Conservation (phyloP, 164 flowering plant genomes). For the Vitis cinerea region DNA sequence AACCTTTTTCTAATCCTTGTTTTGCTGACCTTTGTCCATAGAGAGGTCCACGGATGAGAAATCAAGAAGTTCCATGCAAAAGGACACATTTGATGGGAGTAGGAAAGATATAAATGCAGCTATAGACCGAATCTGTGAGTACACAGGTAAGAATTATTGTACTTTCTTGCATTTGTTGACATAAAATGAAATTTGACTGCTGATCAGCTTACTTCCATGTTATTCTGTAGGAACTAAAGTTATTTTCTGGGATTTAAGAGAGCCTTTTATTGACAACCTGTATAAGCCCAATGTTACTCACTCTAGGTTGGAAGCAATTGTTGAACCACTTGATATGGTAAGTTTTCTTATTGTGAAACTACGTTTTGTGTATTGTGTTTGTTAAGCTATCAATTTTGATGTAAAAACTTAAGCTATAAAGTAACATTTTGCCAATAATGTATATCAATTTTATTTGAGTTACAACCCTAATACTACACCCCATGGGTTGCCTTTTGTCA, state of each 20-base stretch:
- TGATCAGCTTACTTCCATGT: slow-evolving; percentile 8
- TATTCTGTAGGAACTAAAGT: slow-evolving; percentile 80
- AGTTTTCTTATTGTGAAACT: slow-evolving; percentile 14
- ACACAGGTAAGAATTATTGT: slow-evolving; percentile 55
- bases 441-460: too few species aligned
- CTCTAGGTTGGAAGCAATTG: slow-evolving; percentile 74
- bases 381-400: too few species aligned
- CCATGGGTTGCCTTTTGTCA: too few species aligned
- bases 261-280: slow-evolving; percentile 73
- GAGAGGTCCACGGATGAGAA: slow-evolving; percentile 48
- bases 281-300: slow-evolving; percentile 82
- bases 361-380: neutral
- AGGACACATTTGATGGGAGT: slow-evolving; percentile 82
- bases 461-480: too few species aligned
- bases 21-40: slow-evolving; percentile 12
- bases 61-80: slow-evolving; percentile 45
- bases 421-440: neutral
- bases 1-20: neutral
- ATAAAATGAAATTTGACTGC: neutral
- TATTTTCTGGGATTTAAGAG: slow-evolving; percentile 92
- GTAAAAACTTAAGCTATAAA: neutral
- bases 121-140: slow-evolving; percentile 85
- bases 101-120: slow-evolving; percentile 92
- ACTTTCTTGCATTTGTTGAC: neutral
- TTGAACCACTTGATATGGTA: slow-evolving; percentile 91